A percentile compares a stretch with the other conserved stretches of the same genome.
These are phyloP conservation scores for Tuber microsphaerosporum DNA, from an alignment of 495 filamentous ascomycete genomes.

Conservation along the genomic window DNA sequence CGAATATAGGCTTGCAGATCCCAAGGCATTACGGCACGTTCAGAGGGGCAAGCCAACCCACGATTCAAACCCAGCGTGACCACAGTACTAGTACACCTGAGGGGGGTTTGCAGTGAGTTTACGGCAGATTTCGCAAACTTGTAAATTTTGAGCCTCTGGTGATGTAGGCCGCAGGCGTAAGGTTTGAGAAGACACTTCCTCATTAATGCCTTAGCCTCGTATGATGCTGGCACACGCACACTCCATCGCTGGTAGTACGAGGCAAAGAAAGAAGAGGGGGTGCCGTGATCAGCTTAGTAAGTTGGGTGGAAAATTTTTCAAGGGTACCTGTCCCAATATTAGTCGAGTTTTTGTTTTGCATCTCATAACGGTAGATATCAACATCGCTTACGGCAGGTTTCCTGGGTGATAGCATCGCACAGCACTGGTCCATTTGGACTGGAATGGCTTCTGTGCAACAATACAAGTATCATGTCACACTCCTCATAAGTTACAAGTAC, in stretches of 20 bases:
- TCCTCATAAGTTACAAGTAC: no score
- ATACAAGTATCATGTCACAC: not conserved
- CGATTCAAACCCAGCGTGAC: no score
- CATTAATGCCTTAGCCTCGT: not conserved
- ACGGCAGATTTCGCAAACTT: not conserved
- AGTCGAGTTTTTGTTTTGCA: not conserved
- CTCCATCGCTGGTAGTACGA: not conserved
- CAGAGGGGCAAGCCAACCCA: no score
- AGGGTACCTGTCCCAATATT: not conserved
- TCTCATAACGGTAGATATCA: no score
- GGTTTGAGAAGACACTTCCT: not conserved
- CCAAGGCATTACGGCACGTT: no score
- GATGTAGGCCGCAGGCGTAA: not conserved
- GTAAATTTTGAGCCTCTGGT: not conserved
- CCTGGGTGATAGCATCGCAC: not conserved
- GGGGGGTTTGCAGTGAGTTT: no score
- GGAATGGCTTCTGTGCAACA: not conserved
- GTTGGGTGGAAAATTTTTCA: not conserved
- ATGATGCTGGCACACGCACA: not conserved
- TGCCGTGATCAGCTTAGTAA: not conserved
- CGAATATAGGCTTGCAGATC: no score
- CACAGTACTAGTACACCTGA: no score
- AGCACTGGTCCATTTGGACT: not conserved
- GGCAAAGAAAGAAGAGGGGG: not conserved
- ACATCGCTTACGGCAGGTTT: not conserved